Conservation (phyloP, 2,329 filamentous ascomycete genomes). For the Xylaria sp. region DNA sequence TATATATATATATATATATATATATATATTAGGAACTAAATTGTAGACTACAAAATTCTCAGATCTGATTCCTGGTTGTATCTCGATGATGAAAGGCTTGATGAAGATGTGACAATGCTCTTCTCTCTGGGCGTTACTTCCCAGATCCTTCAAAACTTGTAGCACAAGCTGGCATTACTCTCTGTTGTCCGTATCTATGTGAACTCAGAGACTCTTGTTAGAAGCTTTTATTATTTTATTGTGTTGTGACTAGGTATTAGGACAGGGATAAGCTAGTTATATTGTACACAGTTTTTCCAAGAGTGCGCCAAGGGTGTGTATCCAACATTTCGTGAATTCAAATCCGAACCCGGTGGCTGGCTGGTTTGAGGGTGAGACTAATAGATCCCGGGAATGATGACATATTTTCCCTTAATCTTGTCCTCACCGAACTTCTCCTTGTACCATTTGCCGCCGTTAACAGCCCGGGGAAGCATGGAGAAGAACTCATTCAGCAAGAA, state of each 20-base stretch:
- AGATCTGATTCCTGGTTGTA: background rate
- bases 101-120: background rate
- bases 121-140: background rate
- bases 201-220: background rate
- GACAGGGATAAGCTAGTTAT: background rate
- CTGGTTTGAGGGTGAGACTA: slow-evolving; percentile 10
- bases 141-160: background rate
- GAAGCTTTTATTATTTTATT: background rate
- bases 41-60: slow-evolving; percentile 2
- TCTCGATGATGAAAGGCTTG: background rate
- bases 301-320: background rate
- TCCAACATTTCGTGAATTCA: background rate
- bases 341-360: background rate
- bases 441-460: slow-evolving; percentile 88
- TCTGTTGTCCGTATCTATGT: background rate
- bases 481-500: slow-evolving; percentile 89
- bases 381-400: slow-evolving; percentile 66
- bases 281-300: background rate
- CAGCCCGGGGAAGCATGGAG: slow-evolving; percentile 89
- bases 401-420: slow-evolving; percentile 78
- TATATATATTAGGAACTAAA: background rate
- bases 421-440: slow-evolving; percentile 86
- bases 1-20: slow-evolving; percentile 6
- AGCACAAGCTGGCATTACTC: background rate
- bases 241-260: background rate